Evolutionary conservation across 73 alveolate genomes (phyloP).

Genomic region (Uronychia binucleata): DNA sequence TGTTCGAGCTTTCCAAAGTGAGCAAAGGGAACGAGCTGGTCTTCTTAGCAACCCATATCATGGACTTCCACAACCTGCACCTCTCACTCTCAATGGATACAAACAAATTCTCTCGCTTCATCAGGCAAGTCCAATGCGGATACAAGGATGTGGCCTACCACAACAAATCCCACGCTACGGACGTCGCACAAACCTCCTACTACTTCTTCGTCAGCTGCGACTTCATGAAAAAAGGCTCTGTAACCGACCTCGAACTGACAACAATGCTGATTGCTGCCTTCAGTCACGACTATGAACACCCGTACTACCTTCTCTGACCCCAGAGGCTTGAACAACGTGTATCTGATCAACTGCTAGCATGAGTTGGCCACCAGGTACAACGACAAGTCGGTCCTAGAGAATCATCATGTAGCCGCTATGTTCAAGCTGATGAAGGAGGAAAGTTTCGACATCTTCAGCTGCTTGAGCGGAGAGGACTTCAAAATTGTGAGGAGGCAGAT

Average conservation of each 20-base stretch:
- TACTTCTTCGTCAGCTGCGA: constrained; percentile 45
- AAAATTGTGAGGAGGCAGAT: constrained; percentile 66
- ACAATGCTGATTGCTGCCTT: constrained; percentile 50
- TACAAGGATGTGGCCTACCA: constrained; percentile 62
- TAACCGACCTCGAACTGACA: constrained; percentile 63
- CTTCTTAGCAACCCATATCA: background rate
- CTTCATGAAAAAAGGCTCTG: constrained; percentile 46
- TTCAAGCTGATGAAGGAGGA: constrained; percentile 16
- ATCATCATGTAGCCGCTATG: constrained; percentile 52
- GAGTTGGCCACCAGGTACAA: constrained; percentile 80
- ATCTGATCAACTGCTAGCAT: constrained; percentile 68
- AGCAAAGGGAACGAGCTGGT: constrained; percentile 37
- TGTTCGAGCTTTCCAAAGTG: constrained; percentile 25
- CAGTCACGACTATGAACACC: constrained; percentile 89
- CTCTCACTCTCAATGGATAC: constrained; percentile 9
- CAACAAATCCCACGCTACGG: constrained; percentile 75
- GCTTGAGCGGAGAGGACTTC: constrained; percentile 46
- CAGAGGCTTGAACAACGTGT: constrained; percentile 79
- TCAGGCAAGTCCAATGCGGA: constrained; percentile 39
- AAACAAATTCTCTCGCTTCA: constrained; percentile 34
- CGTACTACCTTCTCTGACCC: constrained; percentile 3
- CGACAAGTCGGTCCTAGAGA: constrained; percentile 53
- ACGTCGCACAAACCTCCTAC: constrained; percentile 58
- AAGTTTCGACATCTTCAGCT: constrained; percentile 40
- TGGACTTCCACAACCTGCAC: constrained; percentile 18